Conservation (phyloP, 2,329 filamentous ascomycete species). For the Aspergillus pseudoterreus region DNA sequence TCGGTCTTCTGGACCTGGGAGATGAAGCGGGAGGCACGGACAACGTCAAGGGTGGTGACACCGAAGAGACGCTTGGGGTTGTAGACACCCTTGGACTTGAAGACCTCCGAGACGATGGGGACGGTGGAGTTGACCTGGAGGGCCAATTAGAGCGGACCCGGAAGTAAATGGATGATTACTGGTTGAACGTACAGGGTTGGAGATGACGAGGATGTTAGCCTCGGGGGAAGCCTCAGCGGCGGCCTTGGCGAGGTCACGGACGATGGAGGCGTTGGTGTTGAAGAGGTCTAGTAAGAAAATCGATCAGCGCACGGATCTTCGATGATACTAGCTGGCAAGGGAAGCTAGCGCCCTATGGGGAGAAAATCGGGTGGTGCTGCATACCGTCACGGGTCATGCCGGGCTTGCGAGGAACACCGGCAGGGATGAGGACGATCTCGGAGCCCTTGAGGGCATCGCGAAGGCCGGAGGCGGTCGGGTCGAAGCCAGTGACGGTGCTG, state of each 20-base stretch:
- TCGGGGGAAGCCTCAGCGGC: constrained; percentile 82
- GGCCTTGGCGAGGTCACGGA: constrained; percentile 96
- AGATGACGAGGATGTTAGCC: constrained; percentile 94
- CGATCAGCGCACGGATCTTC: constrained; percentile 3
- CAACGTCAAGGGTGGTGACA: constrained; percentile 98
- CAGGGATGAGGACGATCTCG: constrained; percentile 95
- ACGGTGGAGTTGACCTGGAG: constrained; percentile 90
- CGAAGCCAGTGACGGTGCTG: constrained; percentile 87
- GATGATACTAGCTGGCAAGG: too few species aligned
- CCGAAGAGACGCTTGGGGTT: constrained; percentile 99
- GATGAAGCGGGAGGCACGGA: constrained; percentile 97
- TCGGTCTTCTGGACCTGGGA: constrained; percentile 87
- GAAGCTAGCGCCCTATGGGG: background rate
- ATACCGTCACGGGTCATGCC: constrained; percentile 96
- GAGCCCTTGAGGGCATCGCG: constrained; percentile 75
- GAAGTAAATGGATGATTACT: background rate
- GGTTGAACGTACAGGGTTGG: constrained; percentile 73
- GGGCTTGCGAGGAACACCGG: constrained; percentile 97
- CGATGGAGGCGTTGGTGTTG: constrained; percentile 99
- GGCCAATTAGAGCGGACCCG: constrained; percentile 4
- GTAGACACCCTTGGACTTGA: constrained; percentile 94
- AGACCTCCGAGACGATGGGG: constrained; percentile 93
- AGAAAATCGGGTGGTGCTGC: constrained; percentile 13
- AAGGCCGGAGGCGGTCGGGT: constrained; percentile 71
- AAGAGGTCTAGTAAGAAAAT: constrained; percentile 67